These are phyloP conservation scores for Puccinia coronata DNA, from an alignment of 1,284 basidiomycete species.

Conservation along the genomic window DNA sequence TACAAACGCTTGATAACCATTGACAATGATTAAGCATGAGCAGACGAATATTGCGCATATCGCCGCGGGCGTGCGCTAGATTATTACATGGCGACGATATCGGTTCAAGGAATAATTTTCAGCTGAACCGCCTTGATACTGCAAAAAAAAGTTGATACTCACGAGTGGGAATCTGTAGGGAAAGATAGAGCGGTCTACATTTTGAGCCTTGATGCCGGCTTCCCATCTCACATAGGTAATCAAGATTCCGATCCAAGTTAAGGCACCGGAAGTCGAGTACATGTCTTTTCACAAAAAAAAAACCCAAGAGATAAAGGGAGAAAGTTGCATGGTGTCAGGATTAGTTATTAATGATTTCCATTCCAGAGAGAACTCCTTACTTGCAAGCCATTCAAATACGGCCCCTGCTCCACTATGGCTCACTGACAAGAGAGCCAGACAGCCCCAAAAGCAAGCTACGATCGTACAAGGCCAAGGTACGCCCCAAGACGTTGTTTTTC, in stretches of 20 bases:
- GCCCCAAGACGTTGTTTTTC: slow-evolving; percentile 67
- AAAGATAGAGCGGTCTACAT: slow-evolving; percentile 68
- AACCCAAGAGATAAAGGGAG: not conserved
- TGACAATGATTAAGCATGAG: not conserved
- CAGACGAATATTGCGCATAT: not conserved
- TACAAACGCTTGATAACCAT: slow-evolving; percentile 23
- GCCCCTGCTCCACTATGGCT: slow-evolving; percentile 64
- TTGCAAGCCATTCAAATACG: slow-evolving; percentile 76
- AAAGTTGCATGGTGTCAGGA: not conserved
- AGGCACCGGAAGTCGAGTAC: slow-evolving; percentile 65
- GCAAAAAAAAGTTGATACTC: not conserved
- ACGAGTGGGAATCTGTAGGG: slow-evolving; percentile 66
- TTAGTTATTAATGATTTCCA: not conserved
- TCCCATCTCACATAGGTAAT: slow-evolving; percentile 79
- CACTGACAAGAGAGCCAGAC: slow-evolving; percentile 73
- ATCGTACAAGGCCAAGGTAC: slow-evolving; percentile 73
- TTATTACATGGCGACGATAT: not conserved
- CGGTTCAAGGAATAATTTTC: not conserved
- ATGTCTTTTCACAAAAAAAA: slow-evolving; percentile 55
- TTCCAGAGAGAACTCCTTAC: slow-evolving; percentile 15
- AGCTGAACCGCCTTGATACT: not conserved
- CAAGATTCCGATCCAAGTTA: slow-evolving; percentile 82
- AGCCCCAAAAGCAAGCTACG: slow-evolving; percentile 69
- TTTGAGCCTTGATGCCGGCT: slow-evolving; percentile 72
- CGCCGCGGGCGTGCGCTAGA: slow-evolving; percentile 15